These are phyloP conservation scores for Globisporangium heterothallicum DNA, from an alignment of 352 stramenopile species.

Conservation along the genomic window DNA sequence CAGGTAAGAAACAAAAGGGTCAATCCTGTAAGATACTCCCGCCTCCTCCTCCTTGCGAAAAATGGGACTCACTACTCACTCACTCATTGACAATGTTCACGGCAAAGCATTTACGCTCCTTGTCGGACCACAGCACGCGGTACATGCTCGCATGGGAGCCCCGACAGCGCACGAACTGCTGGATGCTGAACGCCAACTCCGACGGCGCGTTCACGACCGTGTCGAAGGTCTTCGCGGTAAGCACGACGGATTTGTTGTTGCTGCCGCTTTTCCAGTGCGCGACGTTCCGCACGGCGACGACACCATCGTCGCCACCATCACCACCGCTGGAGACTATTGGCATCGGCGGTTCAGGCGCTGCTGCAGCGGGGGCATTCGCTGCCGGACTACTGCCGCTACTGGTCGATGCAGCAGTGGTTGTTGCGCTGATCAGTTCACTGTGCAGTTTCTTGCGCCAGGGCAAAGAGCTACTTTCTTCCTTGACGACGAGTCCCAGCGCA, in stretches of 20 bases:
- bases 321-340: neutral
- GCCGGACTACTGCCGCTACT: neutral
- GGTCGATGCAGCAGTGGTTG: neutral
- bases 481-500: conserved; percentile 30
- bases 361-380: too few species aligned
- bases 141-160: conserved; percentile 67
- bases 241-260: conserved; percentile 54
- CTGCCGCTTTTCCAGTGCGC: conserved; percentile 41
- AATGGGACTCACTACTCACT: neutral
- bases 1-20: too few species aligned
- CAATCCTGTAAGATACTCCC: too few species aligned
- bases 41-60: neutral
- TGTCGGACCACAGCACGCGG: conserved; percentile 51
- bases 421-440: conserved; percentile 24
- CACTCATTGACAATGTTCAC: conserved; percentile 77
- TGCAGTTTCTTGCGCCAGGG: conserved; percentile 60
- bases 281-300: conserved; percentile 58
- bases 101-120: conserved; percentile 51
- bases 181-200: conserved; percentile 54
- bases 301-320: conserved; percentile 25
- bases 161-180: conserved; percentile 70
- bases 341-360: too few species aligned
- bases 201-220: conserved; percentile 43
- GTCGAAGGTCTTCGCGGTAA: conserved; percentile 55
- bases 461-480: conserved; percentile 34